These are phyloP conservation scores for Trichoderma sp. DNA, from an alignment of 2,329 filamentous ascomycete genomes.

Conservation along the genomic window DNA sequence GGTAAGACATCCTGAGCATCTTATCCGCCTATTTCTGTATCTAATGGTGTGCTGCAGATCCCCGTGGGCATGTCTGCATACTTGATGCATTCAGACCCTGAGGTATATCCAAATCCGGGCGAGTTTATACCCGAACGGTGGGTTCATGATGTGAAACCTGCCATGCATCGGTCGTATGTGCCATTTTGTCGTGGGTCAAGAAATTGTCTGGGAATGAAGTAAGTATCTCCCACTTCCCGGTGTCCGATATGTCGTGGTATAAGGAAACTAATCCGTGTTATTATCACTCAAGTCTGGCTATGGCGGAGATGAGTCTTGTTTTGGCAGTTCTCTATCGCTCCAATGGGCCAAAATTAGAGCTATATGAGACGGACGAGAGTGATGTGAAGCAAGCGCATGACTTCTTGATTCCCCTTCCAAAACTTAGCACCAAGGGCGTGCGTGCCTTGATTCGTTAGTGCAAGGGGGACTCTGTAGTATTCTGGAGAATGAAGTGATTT, in stretches of 20 bases:
- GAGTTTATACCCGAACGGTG: neutral
- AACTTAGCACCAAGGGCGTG: neutral
- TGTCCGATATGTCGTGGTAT: neutral
- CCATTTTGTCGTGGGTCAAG: neutral
- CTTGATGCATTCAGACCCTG: neutral
- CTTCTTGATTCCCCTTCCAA: neutral
- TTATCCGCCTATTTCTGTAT: neutral
- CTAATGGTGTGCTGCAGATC: neutral
- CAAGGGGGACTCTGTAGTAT: neutral
- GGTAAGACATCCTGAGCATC: neutral
- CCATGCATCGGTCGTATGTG: slow-evolving; percentile 2
- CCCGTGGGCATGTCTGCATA: slow-evolving; percentile 2
- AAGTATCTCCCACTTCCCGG: neutral
- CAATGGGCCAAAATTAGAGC: neutral
- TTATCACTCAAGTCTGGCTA: neutral
- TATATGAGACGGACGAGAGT: neutral
- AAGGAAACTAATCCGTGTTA: neutral
- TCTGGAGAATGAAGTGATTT: neutral
- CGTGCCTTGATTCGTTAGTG: neutral
- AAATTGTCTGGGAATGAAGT: slow-evolving; percentile 3
- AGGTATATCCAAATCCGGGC: neutral
- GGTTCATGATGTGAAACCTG: neutral
- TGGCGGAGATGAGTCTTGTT: slow-evolving; percentile 1
- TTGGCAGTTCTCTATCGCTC: neutral
- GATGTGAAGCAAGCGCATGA: slow-evolving; percentile 3